Evolutionary conservation across 2,329 filamentous ascomycete genomes (phyloP).

Genomic region (Epichloe hybrida): DNA sequence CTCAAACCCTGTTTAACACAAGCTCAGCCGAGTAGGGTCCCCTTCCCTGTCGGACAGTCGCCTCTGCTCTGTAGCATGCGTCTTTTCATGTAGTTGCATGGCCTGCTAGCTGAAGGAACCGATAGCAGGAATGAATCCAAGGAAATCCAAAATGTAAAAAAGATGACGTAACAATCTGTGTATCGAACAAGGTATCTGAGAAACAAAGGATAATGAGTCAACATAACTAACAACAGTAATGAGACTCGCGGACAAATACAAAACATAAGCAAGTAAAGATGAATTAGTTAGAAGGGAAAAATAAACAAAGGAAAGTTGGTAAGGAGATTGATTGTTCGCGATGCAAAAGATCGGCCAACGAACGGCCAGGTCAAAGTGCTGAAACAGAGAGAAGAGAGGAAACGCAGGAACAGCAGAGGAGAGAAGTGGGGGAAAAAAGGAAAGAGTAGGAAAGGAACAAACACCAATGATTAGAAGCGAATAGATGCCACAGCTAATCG

Average conservation of each 20-base stretch:
- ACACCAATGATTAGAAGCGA: not conserved
- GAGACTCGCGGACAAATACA: constrained; percentile 13
- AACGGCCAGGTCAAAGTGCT: not conserved
- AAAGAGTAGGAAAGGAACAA: not conserved
- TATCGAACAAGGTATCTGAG: constrained; percentile 50
- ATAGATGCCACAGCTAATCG: not conserved
- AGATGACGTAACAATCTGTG: constrained; percentile 21
- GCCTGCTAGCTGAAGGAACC: not conserved
- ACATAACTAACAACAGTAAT: constrained; percentile 12
- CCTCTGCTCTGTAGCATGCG: not conserved
- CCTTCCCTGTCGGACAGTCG: not conserved
- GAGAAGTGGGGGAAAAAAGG: not conserved
- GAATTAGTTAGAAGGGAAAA: not conserved
- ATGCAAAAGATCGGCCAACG: not conserved
- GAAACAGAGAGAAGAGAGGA: not conserved
- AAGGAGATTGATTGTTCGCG: not conserved
- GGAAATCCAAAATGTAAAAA: not conserved
- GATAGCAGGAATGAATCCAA: not conserved
- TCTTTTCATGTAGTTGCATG: not conserved
- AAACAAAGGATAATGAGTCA: constrained; percentile 11
- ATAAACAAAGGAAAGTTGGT: not conserved
- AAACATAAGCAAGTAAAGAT: constrained; percentile 7
- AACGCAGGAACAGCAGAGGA: not conserved
- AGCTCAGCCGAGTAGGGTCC: not conserved
- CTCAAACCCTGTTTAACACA: constrained; percentile 6